Conservation (phyloP, 2,329 filamentous ascomycete species). For the Drechslerella dactyloides region DNA sequence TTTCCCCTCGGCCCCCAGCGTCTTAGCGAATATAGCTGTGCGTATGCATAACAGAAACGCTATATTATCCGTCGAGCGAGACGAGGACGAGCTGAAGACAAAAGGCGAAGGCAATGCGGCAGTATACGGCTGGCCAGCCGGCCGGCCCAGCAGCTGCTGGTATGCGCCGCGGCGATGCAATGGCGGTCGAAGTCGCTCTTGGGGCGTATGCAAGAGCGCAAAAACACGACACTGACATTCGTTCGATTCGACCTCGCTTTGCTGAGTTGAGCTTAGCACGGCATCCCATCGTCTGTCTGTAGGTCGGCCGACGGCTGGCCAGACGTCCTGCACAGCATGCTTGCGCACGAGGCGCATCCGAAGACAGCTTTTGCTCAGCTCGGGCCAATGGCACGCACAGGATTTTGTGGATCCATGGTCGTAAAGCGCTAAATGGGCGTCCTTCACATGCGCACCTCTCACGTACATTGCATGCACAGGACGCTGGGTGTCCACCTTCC, state of each 20-base stretch:
- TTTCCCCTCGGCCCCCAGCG: not conserved
- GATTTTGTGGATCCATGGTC: constrained; percentile 48
- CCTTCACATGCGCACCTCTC: constrained; percentile 2
- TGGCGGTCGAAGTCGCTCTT: constrained; percentile 1
- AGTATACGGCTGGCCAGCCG: not conserved
- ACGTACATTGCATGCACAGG: not conserved
- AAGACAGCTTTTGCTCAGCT: not conserved
- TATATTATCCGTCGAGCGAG: not conserved
- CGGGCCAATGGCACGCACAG: constrained; percentile 24
- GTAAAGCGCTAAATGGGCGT: constrained; percentile 29
- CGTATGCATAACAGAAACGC: too few species aligned
- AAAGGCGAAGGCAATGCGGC: not conserved
- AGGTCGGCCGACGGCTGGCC: not conserved
- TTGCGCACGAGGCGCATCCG: constrained; percentile 9
- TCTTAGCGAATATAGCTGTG: constrained; percentile 2
- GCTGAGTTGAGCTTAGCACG: too few species aligned
- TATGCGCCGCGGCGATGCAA: not conserved
- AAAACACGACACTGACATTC: not conserved
- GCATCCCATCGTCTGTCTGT: too few species aligned
- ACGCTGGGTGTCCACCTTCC: too few species aligned
- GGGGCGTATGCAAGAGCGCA: not conserved
- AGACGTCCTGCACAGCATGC: not conserved
- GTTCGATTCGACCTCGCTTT: too few species aligned
- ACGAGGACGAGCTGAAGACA: not conserved
- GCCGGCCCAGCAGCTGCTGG: too few species aligned